Conservation (phyloP, 2,329 filamentous ascomycete species). For the Cladosporium oxysporum region DNA sequence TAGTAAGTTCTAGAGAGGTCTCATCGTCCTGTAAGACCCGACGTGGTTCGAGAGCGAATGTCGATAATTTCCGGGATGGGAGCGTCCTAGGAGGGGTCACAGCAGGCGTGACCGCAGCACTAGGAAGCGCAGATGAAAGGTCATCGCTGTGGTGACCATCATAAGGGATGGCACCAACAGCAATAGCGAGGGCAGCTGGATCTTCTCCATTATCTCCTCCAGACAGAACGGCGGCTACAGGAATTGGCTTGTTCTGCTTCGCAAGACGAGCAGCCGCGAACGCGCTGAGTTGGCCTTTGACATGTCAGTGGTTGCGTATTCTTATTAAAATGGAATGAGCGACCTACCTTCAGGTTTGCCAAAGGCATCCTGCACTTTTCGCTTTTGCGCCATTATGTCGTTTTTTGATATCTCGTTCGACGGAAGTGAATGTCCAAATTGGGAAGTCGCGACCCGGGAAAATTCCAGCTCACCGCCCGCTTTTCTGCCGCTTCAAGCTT, state of each 20-base stretch:
- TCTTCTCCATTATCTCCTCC: constrained; percentile 4
- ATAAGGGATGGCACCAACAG: constrained; percentile 27
- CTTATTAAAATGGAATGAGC: no score
- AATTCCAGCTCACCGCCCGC: constrained; percentile 24
- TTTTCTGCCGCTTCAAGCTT: constrained; percentile 20
- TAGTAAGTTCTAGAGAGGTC: constrained; percentile 23
- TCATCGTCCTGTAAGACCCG: constrained; percentile 26
- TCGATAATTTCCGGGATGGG: constrained; percentile 22
- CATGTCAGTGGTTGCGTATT: background rate
- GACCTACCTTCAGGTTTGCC: constrained; percentile 24
- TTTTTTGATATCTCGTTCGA: background rate
- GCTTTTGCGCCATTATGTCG: constrained; percentile 34
- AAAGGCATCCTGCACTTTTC: constrained; percentile 39
- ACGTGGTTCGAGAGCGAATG: constrained; percentile 18
- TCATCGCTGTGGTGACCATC: constrained; percentile 23
- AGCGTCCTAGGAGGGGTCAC: constrained; percentile 10
- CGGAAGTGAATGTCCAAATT: constrained; percentile 20
- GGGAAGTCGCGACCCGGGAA: constrained; percentile 14
- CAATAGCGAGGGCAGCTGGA: constrained; percentile 19
- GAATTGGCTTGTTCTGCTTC: constrained; percentile 22
- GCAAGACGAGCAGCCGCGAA: constrained; percentile 35
- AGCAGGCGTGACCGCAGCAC: constrained; percentile 13
- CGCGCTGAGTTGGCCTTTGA: constrained; percentile 34
- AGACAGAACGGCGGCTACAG: constrained; percentile 7
- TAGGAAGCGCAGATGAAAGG: constrained; percentile 7